These are phyloP conservation scores for Podochytrium sp. DNA, from an alignment of 192 early-diverging fungal species.

Conservation along the genomic window DNA sequence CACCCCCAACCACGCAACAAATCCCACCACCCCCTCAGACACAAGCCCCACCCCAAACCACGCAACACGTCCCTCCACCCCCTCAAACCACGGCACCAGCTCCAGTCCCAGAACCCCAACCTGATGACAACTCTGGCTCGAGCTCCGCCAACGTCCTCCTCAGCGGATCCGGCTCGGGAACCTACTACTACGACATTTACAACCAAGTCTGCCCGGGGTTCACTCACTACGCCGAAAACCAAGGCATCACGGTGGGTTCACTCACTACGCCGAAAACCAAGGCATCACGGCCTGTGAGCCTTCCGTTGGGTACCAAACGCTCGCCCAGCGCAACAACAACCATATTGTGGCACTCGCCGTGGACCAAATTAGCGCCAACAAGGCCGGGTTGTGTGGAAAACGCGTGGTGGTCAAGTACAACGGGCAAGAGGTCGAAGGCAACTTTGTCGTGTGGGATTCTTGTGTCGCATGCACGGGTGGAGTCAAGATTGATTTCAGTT, in stretches of 20 bases:
- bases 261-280: no score
- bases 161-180: background rate
- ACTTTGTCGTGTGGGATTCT: conserved; percentile 5
- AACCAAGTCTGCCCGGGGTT: background rate
- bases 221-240: background rate
- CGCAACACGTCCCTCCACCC: background rate
- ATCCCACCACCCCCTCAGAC: no score
- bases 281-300: background rate
- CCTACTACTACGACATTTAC: background rate
- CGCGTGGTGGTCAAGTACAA: background rate
- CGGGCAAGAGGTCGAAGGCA: background rate
- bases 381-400: conserved; percentile 2
- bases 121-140: background rate
- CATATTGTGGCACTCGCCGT: background rate
- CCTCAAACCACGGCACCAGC: background rate
- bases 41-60: no score
- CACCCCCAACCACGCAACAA: no score
- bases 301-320: background rate
- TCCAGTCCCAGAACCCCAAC: no score
- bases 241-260: no score
- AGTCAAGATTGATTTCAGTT: background rate
- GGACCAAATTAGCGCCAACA: conserved; percentile 8
- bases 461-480: background rate
- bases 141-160: background rate
- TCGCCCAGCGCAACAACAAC: background rate